Conservation (phyloP, 805 yeast species). For the Naumovozyma castellii region DNA sequence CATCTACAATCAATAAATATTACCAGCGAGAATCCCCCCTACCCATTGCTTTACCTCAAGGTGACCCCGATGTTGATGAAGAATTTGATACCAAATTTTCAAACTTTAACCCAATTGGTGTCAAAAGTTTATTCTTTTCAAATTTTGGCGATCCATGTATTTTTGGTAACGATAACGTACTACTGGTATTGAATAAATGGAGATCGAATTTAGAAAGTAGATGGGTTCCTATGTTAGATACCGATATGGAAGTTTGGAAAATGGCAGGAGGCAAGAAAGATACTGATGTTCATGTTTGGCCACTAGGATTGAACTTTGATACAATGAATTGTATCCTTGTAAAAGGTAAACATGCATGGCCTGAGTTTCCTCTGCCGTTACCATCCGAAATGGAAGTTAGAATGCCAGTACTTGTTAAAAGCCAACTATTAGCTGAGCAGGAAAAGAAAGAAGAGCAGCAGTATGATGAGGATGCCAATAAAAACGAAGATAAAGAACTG, state of each 20-base stretch:
- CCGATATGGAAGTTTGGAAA: conserved; percentile 37
- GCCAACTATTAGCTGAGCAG: conserved; percentile 22
- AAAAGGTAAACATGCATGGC: conserved; percentile 57
- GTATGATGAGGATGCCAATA: conserved; percentile 11
- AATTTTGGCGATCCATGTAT: conserved; percentile 85
- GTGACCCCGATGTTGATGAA: conserved; percentile 11
- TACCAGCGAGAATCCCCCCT: conserved; percentile 38
- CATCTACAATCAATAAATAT: conserved; percentile 25
- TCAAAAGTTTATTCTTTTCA: conserved; percentile 70
- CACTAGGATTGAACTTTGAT: conserved; percentile 66
- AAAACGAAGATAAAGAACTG: conserved; percentile 19
- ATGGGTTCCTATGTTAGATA: conserved; percentile 79
- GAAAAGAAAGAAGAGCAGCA: conserved; percentile 22
- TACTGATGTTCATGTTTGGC: conserved; percentile 70
- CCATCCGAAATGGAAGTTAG: conserved; percentile 68
- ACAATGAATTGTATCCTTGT: conserved; percentile 65
- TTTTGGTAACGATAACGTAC: conserved; percentile 66
- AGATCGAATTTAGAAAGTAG: conserved; percentile 62
- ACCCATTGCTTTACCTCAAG: conserved; percentile 31
- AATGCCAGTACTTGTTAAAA: conserved; percentile 45
- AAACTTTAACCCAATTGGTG: conserved; percentile 28
- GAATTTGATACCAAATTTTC: conserved; percentile 29
- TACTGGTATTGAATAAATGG: conserved; percentile 70
- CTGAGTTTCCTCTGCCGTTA: conserved; percentile 75
- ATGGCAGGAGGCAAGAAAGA: conserved; percentile 38